Evolutionary conservation across 2,329 filamentous ascomycete species (phyloP), one percentile per base, ranked within the genome.

Genomic region (Capronia epimyces): DNA sequence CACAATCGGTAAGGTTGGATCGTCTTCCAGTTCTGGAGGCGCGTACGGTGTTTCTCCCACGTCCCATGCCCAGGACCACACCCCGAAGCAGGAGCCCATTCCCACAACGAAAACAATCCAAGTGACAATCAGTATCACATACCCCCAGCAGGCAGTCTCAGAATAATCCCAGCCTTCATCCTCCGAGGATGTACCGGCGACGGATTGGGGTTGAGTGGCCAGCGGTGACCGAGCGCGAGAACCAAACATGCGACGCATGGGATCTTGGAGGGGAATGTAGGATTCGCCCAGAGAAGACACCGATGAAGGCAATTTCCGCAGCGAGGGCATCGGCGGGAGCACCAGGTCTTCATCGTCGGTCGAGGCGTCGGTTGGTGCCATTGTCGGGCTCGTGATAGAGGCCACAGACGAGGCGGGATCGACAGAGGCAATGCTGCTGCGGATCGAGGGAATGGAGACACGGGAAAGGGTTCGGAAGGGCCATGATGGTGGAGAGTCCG

Each of bases 1-100:
- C 9, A 94, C 87, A 63, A 98, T 95, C 2, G 93, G 93, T 62
- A 98, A 70, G 2, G 91, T 97, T 5, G 87, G 84, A 69, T 98
- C 93, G 68, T 97, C 89, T 68, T 96, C 90, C 37, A 97, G 76
- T 71, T 97, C 91, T 2, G 91, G 91, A 44, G 91, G 91, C 47
- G 91, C 91, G 69, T 95, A 95, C 0, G 91, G 91, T 27, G 89
- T 96, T 68, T 91, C 89, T 40, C 91, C 91, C 1, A 97, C 91
- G 72, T 97, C 91, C 93, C 93, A 98, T 2, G 93, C 93, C 93
- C 93, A 98, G 68, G 59, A 58, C 93, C 93, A 98, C 18, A 97
- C 82, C 18, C 87, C 91, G 40, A 97, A 78, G 67, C 89, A 96
- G 44, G 87, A 95, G 46, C 93, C 93, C 87, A 98, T 97, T 25